Evolutionary conservation across 1,139 yeast genomes (phyloP).

Genomic region (Debaryomyces sp.): DNA sequence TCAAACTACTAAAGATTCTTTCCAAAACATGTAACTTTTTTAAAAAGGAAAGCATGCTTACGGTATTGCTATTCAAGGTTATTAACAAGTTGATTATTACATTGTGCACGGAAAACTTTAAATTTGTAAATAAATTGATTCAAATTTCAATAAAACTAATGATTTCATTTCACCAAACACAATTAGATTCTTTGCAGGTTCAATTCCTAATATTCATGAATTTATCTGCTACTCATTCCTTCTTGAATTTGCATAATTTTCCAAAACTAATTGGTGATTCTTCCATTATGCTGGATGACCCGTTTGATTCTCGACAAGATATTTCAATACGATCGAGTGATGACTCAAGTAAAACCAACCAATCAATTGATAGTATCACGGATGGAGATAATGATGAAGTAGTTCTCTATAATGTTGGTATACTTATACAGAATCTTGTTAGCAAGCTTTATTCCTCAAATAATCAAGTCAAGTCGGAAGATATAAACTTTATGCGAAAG

Average conservation of each 20-base stretch:
- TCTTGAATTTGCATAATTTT: constrained; percentile 12
- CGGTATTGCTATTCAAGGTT: constrained; percentile 32
- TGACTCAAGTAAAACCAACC: neutral
- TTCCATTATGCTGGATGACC: neutral
- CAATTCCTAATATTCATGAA: constrained; percentile 43
- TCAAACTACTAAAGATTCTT: constrained; percentile 26
- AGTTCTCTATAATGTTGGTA: constrained; percentile 23
- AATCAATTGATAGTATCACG: neutral
- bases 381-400: constrained; percentile 12
- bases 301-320: neutral
- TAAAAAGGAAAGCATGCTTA: constrained; percentile 27
- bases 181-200: constrained; percentile 32
- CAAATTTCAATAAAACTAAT: constrained; percentile 34
- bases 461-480: constrained; percentile 20
- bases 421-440: constrained; percentile 25
- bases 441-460: constrained; percentile 18
- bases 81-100: constrained; percentile 40
- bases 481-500: constrained; percentile 21
- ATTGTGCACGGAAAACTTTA: constrained; percentile 34
- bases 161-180: constrained; percentile 29
- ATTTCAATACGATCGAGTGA: constrained; percentile 1
- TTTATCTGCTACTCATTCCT: constrained; percentile 23
- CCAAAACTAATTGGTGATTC: constrained; percentile 1
- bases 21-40: constrained; percentile 18
- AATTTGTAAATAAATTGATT: constrained; percentile 31